A percentile compares a stretch with the other conserved stretches of the same genome.
phyloP scores from a whole-genome alignment of 2,329 filamentous ascomycete species.

The Aspergillus sp. region DNA sequence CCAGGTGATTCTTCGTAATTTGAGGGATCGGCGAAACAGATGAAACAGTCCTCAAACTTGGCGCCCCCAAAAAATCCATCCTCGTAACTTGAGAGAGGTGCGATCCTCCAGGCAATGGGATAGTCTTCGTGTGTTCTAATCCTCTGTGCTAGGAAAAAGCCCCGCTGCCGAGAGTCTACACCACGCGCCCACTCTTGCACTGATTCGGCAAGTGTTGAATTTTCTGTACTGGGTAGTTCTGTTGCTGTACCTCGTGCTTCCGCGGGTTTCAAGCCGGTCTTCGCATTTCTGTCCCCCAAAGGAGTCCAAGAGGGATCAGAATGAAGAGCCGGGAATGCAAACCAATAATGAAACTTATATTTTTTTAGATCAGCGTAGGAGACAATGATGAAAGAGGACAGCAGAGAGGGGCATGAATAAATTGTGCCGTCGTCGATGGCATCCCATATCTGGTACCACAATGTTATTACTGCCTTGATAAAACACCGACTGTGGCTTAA shows the following conservation, averaged over 20 bases:
- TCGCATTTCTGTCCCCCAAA: slow-evolving; percentile 30
- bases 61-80: slow-evolving; percentile 79
- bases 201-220: slow-evolving; percentile 73
- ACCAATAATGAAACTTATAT: slow-evolving; percentile 98
- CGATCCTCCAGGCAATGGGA: slow-evolving; percentile 66
- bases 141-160: slow-evolving; percentile 93
- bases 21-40: slow-evolving; percentile 89
- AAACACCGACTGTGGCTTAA: background rate
- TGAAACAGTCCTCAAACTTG: slow-evolving; percentile 71
- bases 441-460: slow-evolving; percentile 75
- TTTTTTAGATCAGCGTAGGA: slow-evolving; percentile 97
- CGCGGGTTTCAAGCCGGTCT: slow-evolving; percentile 20
- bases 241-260: slow-evolving; percentile 10
- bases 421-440: slow-evolving; percentile 96
- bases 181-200: slow-evolving; percentile 86
- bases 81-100: slow-evolving; percentile 74
- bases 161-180: slow-evolving; percentile 79
- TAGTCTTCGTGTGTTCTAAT: background rate
- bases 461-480: slow-evolving; percentile 12
- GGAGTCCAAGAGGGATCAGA: slow-evolving; percentile 82
- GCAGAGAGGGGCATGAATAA: slow-evolving; percentile 87
- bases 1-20: slow-evolving; percentile 84
- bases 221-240: slow-evolving; percentile 66
- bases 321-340: slow-evolving; percentile 90
- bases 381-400: slow-evolving; percentile 84